phyloP scores from a whole-genome alignment of 805 yeast species.

The Schwanniomyces occidentalis region DNA sequence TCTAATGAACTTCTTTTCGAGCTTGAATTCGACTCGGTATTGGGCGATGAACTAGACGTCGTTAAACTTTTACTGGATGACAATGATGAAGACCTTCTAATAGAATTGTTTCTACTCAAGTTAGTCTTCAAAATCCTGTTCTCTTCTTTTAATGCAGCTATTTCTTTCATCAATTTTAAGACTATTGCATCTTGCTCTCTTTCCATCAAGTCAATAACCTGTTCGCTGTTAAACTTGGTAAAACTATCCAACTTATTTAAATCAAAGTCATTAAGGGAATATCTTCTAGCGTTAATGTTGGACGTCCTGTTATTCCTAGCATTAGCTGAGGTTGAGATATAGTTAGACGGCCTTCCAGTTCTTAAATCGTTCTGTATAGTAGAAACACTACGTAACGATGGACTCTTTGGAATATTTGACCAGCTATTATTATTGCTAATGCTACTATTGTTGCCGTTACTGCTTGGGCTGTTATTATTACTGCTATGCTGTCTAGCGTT shows the following conservation, averaged over 20 bases:
- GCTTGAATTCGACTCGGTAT: no score
- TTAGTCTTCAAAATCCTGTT: constrained; percentile 37
- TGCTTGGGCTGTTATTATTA: constrained; percentile 1
- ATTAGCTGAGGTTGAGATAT: constrained; percentile 6
- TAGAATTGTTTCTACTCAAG: background rate
- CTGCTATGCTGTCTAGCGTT: no score
- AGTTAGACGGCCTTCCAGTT: constrained; percentile 10
- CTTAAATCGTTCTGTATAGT: constrained; percentile 12
- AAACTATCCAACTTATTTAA: background rate
- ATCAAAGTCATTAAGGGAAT: constrained; percentile 6
- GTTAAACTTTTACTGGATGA: constrained; percentile 2
- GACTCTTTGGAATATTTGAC: constrained; percentile 2
- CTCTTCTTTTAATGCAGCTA: constrained; percentile 53
- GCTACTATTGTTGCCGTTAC: background rate
- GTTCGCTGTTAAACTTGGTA: constrained; percentile 38
- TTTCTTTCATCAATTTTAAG: constrained; percentile 63
- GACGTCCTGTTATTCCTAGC: constrained; percentile 9
- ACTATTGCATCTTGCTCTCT: constrained; percentile 78
- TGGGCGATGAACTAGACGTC: background rate
- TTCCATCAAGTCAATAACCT: constrained; percentile 62
- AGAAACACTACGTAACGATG: constrained; percentile 6
- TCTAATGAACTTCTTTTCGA: no score
- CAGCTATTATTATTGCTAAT: constrained; percentile 1
- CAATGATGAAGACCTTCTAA: constrained; percentile 1
- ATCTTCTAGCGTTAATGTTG: constrained; percentile 5